Evolutionary conservation across 2,329 filamentous ascomycete species (phyloP), one percentile per base, ranked within the genome.

Genomic region (Fusarium nematophilum): DNA sequence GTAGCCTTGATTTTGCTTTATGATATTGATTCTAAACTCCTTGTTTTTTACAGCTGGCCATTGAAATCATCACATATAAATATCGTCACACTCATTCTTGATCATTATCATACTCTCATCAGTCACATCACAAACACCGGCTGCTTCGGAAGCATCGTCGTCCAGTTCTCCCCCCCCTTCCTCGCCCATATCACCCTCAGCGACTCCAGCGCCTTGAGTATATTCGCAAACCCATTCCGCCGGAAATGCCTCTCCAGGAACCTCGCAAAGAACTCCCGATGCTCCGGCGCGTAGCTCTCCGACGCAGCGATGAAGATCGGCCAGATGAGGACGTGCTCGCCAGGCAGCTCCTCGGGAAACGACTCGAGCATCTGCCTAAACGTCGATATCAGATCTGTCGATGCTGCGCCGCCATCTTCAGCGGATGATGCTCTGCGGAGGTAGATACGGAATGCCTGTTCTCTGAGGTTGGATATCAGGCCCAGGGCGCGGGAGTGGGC

Each of bases 391-490:
- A 62, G 54, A 9, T 51, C 4, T 94, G 76, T n/a, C 87, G 85
- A 61, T 90, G 91, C 71, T 94, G 91, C 68, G 93, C n/a, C 27
- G 3, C 33, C 44, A 3, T 33, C 30, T 7, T 31, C 30, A 5
- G 34, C 42, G 30, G 30, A 34, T 5, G 54, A 43, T 9, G 58
- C 62, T 2, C 59, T 30, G 4, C 53, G 45, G 4, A 64, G 36
- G 15, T 64, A 60, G 3, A 60, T 60, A 5, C 49, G 33, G n/a
- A 57, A 63, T 0, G 59, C 59, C n/a, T 61, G 59, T 6, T 63
- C 40, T 27, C 56, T 38, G 6, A 65, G 30, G 23, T 53, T 34
- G 1, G 47, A 49, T 1, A 65, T 37, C 0, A 53, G 23, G 14
- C 47, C 42, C 4, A 63, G 31, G 1, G 51, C 49, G 4, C 14